Evolutionary conservation across 768 basidiomycete genomes (phyloP), one percentile per base, ranked within the genome.

Genomic region (Mycena vulgaris): DNA sequence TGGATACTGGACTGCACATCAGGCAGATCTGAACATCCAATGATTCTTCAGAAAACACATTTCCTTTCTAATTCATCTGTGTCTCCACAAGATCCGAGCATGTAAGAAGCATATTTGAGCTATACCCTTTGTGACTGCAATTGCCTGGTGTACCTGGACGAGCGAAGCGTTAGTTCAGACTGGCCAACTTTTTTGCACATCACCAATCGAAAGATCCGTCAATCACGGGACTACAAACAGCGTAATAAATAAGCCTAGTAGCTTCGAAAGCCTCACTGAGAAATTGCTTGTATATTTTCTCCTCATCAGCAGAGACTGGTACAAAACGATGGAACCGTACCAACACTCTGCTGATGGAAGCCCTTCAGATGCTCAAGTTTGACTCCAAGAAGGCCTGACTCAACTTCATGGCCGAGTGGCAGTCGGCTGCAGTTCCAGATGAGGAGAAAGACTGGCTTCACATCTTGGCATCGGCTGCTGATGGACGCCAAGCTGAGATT

Each of bases 211-310:
- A 52, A 52, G 51, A 52, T 52, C 51, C 27, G 51, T 52, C 51
- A 52, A 52, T 28, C 27, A 52, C 30, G 48, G 48, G 48, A 49
- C 51, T 52, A 52, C 27, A 52, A 52, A 52, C 51, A 52, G 27
- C 51, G 51, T 52, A 52, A 52, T 52, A 52, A 52, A 52, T 52
- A 52, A 52, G 51, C 51, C 51, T 52, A 52, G 51, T 52, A 52
- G 51, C 27, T 52, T 52, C 19, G 51, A 52, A 52, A 31, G n/a
- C n/a, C n/a, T n/a, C n/a, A n/a, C n/a, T n/a, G n/a, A n/a, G n/a
- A n/a, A n/a, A n/a, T n/a, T n/a, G n/a, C n/a, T n/a, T n/a, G n/a
- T n/a, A n/a, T n/a, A n/a, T 47, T 47, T 21, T 21, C n/a, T 47
- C 45, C 52, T 39, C 39, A 39, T 39, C 39, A 39, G 39, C 14